These are phyloP conservation scores for Thuidium tamariscinum DNA, from an alignment of 225 moss, liverwort and hornwort genomes.

Conservation along the genomic window DNA sequence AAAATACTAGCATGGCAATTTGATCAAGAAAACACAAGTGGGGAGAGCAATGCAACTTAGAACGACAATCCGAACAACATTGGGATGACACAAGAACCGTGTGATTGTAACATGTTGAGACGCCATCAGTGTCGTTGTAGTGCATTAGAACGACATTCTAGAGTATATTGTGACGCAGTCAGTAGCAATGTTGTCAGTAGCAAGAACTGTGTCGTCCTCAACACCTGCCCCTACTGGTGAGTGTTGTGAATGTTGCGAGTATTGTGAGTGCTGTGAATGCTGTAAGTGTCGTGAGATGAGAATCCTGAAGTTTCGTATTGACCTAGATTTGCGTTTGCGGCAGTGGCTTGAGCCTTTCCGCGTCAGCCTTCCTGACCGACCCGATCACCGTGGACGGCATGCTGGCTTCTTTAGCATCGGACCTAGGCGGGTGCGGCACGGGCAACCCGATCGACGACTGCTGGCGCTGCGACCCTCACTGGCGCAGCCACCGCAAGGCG, in stretches of 20 bases:
- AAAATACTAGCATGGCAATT: neutral
- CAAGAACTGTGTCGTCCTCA: neutral
- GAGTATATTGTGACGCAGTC: neutral
- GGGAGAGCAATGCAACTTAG: neutral
- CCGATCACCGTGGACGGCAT: neutral
- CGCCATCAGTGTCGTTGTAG: neutral
- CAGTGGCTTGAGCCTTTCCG: neutral
- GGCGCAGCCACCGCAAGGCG: constrained; percentile 12
- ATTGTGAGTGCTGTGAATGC: neutral
- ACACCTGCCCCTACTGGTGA: neutral
- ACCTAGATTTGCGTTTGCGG: neutral
- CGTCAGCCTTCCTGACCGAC: neutral
- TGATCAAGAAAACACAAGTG: neutral
- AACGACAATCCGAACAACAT: neutral
- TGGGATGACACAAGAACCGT: neutral
- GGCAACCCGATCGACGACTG: constrained; percentile 45
- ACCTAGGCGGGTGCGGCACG: constrained; percentile 11
- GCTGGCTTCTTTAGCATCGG: neutral
- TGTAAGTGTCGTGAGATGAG: neutral
- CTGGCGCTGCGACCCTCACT: constrained; percentile 29
- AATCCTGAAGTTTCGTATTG: neutral
- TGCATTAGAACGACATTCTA: neutral
- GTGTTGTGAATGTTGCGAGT: neutral
- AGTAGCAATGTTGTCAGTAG: no score
- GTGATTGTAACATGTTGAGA: neutral